phyloP scores from a whole-genome alignment of 225 moss, liverwort and hornwort genomes.

The Neckera pumila region DNA sequence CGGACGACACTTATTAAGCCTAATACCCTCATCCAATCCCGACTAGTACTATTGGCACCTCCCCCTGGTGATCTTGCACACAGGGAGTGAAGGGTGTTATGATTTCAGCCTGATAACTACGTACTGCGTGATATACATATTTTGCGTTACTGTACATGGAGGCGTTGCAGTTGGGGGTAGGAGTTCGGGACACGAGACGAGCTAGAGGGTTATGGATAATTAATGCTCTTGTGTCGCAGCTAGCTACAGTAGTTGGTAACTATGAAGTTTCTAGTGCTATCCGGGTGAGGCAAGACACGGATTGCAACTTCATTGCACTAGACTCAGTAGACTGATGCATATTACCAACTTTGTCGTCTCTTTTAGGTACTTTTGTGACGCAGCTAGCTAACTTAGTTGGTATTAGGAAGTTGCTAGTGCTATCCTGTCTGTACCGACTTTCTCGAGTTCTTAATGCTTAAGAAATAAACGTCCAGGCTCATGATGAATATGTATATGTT shows the following conservation, averaged over 20 bases:
- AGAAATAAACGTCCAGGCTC: too few relatives aligned
- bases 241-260: neutral
- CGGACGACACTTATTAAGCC: neutral
- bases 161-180: too few relatives aligned
- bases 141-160: neutral
- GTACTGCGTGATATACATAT: too few relatives aligned
- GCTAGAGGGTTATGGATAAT: neutral
- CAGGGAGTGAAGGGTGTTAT: neutral
- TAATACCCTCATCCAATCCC: neutral
- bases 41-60: neutral
- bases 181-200: neutral
- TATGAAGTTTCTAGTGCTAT: neutral
- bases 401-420: too few relatives aligned
- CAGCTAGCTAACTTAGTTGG: too few relatives aligned
- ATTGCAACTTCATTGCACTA: neutral
- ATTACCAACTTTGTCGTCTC: neutral
- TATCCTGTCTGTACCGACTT: neutral
- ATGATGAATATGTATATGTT: too few relatives aligned
- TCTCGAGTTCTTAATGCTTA: neutral
- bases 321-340: neutral
- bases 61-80: neutral
- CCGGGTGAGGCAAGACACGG: neutral
- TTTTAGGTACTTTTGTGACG: too few relatives aligned
- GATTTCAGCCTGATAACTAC: neutral
- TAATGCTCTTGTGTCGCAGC: neutral